Evolutionary conservation across 495 filamentous ascomycete genomes (phyloP).

Genomic region (Neurospora sp.): DNA sequence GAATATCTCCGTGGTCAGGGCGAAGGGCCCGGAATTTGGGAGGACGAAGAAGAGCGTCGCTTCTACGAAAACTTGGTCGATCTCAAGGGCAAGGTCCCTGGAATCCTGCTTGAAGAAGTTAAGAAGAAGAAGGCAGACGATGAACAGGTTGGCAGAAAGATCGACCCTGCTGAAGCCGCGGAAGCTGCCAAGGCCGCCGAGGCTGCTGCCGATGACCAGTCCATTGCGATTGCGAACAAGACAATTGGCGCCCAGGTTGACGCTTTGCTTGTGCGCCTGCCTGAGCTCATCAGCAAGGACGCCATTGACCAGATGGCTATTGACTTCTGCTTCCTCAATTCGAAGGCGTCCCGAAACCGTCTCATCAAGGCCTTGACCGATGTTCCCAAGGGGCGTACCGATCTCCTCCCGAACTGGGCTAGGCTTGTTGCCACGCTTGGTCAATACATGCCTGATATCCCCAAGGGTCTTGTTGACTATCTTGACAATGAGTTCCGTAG

Average conservation of each 20-base stretch:
- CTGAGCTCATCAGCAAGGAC: constrained; percentile 85
- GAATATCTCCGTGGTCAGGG: constrained; percentile 86
- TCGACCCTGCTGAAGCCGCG: constrained; percentile 34
- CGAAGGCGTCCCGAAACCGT: constrained; percentile 91
- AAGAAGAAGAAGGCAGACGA: constrained; percentile 90
- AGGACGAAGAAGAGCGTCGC: constrained; percentile 93
- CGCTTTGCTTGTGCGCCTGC: constrained; percentile 74
- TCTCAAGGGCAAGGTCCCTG: constrained; percentile 89
- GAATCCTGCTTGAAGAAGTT: constrained; percentile 82
- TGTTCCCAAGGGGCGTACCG: constrained; percentile 83
- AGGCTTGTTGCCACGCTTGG: constrained; percentile 86
- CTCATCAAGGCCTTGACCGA: constrained; percentile 90
- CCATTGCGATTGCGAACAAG: constrained; percentile 91
- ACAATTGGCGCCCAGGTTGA: constrained; percentile 96
- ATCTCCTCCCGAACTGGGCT: constrained; percentile 88
- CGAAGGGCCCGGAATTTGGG: constrained; percentile 96
- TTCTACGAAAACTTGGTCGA: constrained; percentile 97
- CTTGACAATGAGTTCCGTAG: constrained; percentile 96
- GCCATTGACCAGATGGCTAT: constrained; percentile 83
- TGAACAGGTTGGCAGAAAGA: constrained; percentile 52
- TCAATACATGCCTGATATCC: constrained; percentile 85
- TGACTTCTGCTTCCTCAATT: constrained; percentile 97
- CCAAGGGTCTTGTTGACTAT: constrained; percentile 84
- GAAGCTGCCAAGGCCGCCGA: constrained; percentile 44
- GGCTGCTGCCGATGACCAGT: constrained; percentile 63